Evolutionary conservation across 164 flowering plant species (phyloP).

Genomic region (Aristolochia californica): DNA sequence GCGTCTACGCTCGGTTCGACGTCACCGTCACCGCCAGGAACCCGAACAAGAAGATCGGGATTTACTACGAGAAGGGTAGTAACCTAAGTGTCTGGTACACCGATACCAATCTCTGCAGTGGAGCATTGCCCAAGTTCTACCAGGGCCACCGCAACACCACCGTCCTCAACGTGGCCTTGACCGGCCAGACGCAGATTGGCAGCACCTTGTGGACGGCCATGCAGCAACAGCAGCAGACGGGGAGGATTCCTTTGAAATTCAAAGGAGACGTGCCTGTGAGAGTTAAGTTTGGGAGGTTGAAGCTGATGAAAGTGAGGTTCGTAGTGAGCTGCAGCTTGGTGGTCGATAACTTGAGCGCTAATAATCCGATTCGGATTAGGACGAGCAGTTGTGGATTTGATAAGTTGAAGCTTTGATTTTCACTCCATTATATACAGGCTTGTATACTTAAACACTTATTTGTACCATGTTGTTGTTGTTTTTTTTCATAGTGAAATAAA

Average conservation of each 20-base stretch:
- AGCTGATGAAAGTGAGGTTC: conserved; percentile 54
- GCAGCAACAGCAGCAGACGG: conserved; percentile 39
- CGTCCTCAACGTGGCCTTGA: conserved; percentile 28
- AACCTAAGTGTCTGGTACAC: conserved; percentile 41
- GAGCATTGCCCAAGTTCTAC: conserved; percentile 66
- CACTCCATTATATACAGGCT: too few species aligned
- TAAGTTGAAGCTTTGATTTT: conserved; percentile 31
- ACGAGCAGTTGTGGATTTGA: conserved; percentile 46
- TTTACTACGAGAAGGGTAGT: conserved; percentile 67
- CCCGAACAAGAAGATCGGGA: conserved; percentile 80
- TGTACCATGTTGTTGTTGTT: too few species aligned
- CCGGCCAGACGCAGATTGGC: conserved; percentile 43
- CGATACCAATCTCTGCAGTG: conserved; percentile 39
- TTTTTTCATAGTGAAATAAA: too few species aligned
- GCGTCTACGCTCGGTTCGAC: conserved; percentile 46
- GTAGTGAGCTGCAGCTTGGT: conserved; percentile 43
- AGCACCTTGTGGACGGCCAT: conserved; percentile 22
- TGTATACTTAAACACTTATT: too few species aligned
- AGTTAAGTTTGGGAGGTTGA: conserved; percentile 63
- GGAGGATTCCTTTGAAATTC: conserved; percentile 49
- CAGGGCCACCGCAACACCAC: conserved; percentile 88
- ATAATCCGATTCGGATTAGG: conserved; percentile 30
- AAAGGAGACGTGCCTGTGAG: conserved; percentile 58
- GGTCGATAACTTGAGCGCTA: conserved; percentile 39
- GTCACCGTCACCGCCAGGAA: conserved; percentile 63